phyloP scores from a whole-genome alignment of 768 basidiomycete genomes.

The Erythrobasidium yunnanense region DNA sequence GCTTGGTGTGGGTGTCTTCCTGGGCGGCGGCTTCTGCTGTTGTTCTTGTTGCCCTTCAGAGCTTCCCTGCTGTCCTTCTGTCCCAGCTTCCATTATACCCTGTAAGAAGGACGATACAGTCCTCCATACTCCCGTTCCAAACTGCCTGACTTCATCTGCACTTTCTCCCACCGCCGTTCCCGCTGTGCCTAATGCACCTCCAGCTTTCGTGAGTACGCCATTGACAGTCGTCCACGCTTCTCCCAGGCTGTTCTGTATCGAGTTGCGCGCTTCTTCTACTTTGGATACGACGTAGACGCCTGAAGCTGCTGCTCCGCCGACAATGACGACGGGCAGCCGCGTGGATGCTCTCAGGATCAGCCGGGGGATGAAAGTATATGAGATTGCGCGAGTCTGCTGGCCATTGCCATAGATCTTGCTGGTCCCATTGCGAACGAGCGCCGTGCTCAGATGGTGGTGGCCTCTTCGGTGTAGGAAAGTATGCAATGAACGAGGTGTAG shows the following conservation, averaged over 20 bases:
- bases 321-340: constrained; percentile 6
- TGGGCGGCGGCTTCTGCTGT: not conserved
- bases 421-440: not conserved
- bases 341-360: constrained; percentile 7
- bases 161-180: constrained; percentile 6
- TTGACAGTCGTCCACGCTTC: constrained; percentile 4
- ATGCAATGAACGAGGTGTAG: not conserved
- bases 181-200: not conserved
- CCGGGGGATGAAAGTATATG: constrained; percentile 10
- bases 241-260: not conserved
- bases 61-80: not conserved
- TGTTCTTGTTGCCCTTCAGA: not conserved
- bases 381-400: not conserved
- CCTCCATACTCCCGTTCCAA: constrained; percentile 6
- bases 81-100: not conserved
- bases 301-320: constrained; percentile 6
- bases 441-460: not conserved
- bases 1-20: not conserved
- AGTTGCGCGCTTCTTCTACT: constrained; percentile 14
- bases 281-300: constrained; percentile 19
- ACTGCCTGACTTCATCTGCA: not conserved
- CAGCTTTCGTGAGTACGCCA: no score
- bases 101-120: not conserved
- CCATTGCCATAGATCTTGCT: not conserved
- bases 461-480: constrained; percentile 3